Conservation (phyloP, 495 filamentous ascomycete species). For the Saxophila tyrrhenica region DNA sequence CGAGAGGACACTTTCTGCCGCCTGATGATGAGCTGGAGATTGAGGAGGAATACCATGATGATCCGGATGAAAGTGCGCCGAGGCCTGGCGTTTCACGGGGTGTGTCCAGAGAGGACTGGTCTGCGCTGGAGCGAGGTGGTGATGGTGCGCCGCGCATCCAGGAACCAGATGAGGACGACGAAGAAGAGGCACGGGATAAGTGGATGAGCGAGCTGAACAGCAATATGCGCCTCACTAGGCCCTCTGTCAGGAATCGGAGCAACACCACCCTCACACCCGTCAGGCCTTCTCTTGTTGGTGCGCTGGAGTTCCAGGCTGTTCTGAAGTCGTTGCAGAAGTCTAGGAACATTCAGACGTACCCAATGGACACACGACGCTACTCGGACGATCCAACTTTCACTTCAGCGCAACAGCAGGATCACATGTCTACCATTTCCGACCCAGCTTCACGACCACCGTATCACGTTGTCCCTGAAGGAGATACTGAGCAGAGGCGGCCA, state of each 20-base stretch:
- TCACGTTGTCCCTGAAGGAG: constrained; percentile 14
- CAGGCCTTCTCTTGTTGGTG: constrained; percentile 84
- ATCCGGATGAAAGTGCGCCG: constrained; percentile 49
- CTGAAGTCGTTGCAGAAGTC: constrained; percentile 70
- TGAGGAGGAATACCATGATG: constrained; percentile 54
- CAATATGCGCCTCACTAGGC: constrained; percentile 82
- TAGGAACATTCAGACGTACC: constrained; percentile 55
- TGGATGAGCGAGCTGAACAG: constrained; percentile 73
- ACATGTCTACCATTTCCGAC: constrained; percentile 39
- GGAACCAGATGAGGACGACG: constrained; percentile 44
- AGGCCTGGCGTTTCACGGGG: constrained; percentile 39
- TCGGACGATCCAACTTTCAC: constrained; percentile 50
- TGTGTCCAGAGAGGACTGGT: constrained; percentile 55
- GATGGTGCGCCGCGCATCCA: constrained; percentile 14
- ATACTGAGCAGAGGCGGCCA: constrained; percentile 5
- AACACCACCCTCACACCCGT: constrained; percentile 73
- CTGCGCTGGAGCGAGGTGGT: constrained; percentile 53
- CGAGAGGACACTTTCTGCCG: constrained; percentile 60
- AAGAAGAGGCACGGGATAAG: constrained; percentile 60
- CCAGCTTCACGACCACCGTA: constrained; percentile 29
- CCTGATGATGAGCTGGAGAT: constrained; percentile 61
- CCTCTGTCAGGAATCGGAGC: constrained; percentile 34
- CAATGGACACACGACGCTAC: constrained; percentile 58
- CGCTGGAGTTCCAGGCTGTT: constrained; percentile 84
- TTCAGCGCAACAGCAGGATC: constrained; percentile 38